Evolutionary conservation across 1,139 yeast species (phyloP).

Genomic region (Arxiozyma telluris): DNA sequence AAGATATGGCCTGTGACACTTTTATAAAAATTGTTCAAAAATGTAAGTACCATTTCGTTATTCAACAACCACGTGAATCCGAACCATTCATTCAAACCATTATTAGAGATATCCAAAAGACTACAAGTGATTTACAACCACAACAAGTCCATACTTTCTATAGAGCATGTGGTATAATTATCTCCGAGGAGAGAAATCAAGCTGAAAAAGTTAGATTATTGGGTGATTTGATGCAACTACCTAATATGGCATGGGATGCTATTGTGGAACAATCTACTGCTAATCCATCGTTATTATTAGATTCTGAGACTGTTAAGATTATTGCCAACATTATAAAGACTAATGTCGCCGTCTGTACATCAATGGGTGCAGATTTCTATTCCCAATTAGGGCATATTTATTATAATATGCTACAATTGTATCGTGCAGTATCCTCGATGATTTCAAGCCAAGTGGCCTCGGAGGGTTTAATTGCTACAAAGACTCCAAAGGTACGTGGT

Average conservation of each 20-base stretch:
- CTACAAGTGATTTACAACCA: slow-evolving; percentile 88
- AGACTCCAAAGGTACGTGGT: slow-evolving; percentile 92
- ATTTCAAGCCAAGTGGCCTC: slow-evolving; percentile 70
- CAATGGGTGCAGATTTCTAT: slow-evolving; percentile 87
- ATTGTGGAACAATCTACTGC: slow-evolving; percentile 82
- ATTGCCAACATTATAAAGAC: slow-evolving; percentile 91
- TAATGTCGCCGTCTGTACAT: slow-evolving; percentile 85
- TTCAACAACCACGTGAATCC: slow-evolving; percentile 74
- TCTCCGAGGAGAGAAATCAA: slow-evolving; percentile 68
- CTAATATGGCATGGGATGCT: slow-evolving; percentile 90
- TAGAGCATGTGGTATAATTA: slow-evolving; percentile 93
- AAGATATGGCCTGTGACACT: slow-evolving; percentile 99
- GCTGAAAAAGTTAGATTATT: slow-evolving; percentile 65
- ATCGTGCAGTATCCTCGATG: slow-evolving; percentile 84
- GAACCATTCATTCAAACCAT: slow-evolving; percentile 92
- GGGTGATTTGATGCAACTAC: slow-evolving; percentile 75
- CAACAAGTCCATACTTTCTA: slow-evolving; percentile 97
- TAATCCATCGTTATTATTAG: slow-evolving; percentile 74
- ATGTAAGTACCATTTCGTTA: slow-evolving; percentile 92
- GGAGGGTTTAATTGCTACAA: slow-evolving; percentile 82
- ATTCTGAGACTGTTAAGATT: slow-evolving; percentile 83
- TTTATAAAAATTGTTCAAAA: slow-evolving; percentile 79
- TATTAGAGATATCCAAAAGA: slow-evolving; percentile 68
- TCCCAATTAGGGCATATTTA: slow-evolving; percentile 83
- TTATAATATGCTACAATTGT: slow-evolving; percentile 80